Conservation (phyloP, 2,329 filamentous ascomycete species). For the Xylaria sp. region DNA sequence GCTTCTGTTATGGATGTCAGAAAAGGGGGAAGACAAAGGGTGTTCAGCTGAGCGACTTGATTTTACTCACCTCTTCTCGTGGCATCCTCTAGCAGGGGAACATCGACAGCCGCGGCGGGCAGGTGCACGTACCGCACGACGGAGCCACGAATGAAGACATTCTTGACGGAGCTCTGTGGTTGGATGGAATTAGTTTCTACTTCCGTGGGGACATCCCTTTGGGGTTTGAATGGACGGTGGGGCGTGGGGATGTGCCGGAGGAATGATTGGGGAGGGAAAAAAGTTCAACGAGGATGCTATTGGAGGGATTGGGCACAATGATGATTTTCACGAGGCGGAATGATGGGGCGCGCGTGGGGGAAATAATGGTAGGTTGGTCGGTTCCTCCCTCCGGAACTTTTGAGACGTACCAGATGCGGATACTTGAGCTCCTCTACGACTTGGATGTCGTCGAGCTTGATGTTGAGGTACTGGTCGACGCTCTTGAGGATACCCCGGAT, state of each 20-base stretch:
- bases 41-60: not conserved
- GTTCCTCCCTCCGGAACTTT: not conserved
- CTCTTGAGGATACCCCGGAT: conserved; percentile 94
- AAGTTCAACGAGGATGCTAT: not conserved
- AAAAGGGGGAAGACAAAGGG: not conserved
- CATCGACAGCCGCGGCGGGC: conserved; percentile 75
- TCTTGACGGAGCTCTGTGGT: conserved; percentile 69
- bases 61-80: conserved; percentile 65
- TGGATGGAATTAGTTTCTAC: not conserved
- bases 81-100: conserved; percentile 82
- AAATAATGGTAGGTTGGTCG: not conserved
- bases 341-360: not conserved
- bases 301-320: not conserved
- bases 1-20: conserved; percentile 41
- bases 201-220: not conserved
- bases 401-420: conserved; percentile 68
- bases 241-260: not conserved
- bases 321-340: not conserved
- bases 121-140: conserved; percentile 91
- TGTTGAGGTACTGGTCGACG: conserved; percentile 98
- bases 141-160: conserved; percentile 90
- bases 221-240: not conserved
- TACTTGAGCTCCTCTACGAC: conserved; percentile 93
- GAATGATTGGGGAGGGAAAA: not conserved
- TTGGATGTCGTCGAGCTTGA: conserved; percentile 93